Percentiles rank a stretch among this genome's conserved stretches.
Conservation (phyloP, 257 asterid genomes). For the Vinca minor region DNA sequence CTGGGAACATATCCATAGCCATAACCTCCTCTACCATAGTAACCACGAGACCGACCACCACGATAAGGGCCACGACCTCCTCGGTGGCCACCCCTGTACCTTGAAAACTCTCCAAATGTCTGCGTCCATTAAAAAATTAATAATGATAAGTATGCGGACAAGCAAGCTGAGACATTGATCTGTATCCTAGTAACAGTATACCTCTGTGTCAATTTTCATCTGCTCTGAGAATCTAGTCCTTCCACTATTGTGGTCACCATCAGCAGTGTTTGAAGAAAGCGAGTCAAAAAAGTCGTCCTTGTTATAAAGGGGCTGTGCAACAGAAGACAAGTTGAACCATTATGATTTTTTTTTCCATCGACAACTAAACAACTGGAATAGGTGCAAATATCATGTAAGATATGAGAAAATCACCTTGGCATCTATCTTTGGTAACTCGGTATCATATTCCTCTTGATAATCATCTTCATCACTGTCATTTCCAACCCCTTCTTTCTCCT, state of each 20-base stretch:
- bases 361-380: neutral
- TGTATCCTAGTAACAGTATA: constrained; percentile 14
- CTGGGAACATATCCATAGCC: constrained; percentile 37
- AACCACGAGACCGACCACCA: constrained; percentile 69
- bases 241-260: constrained; percentile 45
- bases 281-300: constrained; percentile 93
- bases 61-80: constrained; percentile 76
- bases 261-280: constrained; percentile 53
- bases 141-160: constrained; percentile 15
- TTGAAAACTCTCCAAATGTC: constrained; percentile 92
- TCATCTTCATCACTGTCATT: constrained; percentile 52
- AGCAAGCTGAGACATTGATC: neutral
- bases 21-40: constrained; percentile 47
- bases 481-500: constrained; percentile 52
- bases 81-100: constrained; percentile 81
- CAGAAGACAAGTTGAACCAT: neutral
- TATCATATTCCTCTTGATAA: constrained; percentile 41
- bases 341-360: neutral
- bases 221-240: constrained; percentile 90
- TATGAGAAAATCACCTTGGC: constrained; percentile 36
- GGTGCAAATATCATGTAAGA: constrained; percentile 5
- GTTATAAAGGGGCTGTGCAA: constrained; percentile 62
- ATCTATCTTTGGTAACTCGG: constrained; percentile 51
- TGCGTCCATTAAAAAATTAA: constrained; percentile 22
- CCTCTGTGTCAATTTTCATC: constrained; percentile 91